Evolutionary conservation across 805 yeast species (phyloP), one percentile per base, ranked within the genome.

Genomic region (Candida incommunis): DNA sequence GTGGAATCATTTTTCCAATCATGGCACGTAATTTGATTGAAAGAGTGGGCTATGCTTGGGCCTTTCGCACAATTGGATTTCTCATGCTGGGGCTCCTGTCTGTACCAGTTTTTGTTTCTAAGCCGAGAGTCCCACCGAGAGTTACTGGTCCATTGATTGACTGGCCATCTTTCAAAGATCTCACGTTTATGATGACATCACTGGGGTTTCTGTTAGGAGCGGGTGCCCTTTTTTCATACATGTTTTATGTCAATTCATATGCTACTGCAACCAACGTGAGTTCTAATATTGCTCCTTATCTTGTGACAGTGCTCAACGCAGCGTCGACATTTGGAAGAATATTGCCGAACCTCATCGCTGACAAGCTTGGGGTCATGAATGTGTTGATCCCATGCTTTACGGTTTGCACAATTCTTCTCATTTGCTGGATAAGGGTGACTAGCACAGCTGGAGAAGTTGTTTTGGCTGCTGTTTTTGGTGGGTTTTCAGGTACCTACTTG

Each of bases 1-100:
- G 80, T 3, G 75, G 76, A 11, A 57, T 71, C 43, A 45, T 69
- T 22, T 71, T 70, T 53, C 75, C 78, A 13, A 56, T 71, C 40
- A 63, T 70, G 63, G 63, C 73, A n/a, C 65, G 71, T 40, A 55
- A 54, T 18, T 56, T 73, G 41, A 65, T 69, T 42, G 47, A 51
- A 3, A 52, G 57, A 13, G 64, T 72, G 22, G 80, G 80, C 1
- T 74, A 71, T 51, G 64, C 63, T 7, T 75, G 80, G 80, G 70
- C 75, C 2, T 63, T 72, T 40, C 63, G 81, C 43, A 60, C 66
- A 15, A 58, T 74, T 42, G 74, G 74, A 0, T 68, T 75, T 49
- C 54, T 74, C 21, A 61, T 67, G 43, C 48, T 64, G 5, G 63
- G 47, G 0, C 57, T 62, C 15, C 47, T 51, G 15, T 23, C 45